These are phyloP conservation scores for Diospyros kaki DNA, from an alignment of 148 eudicot genomes.

Conservation along the genomic window DNA sequence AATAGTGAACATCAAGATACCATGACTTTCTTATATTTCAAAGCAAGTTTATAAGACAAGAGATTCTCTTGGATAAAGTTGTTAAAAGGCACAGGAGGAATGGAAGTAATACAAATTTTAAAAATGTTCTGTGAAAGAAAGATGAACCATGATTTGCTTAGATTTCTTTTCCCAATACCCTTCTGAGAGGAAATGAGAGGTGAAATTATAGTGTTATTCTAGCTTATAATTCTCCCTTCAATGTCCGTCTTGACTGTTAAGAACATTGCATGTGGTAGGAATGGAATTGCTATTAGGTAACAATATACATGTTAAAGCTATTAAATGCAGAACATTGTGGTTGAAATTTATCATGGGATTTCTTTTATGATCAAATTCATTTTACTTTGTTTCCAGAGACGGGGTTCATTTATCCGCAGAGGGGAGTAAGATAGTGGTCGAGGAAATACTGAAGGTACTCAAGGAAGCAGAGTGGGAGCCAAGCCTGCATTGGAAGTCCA, in stretches of 20 bases:
- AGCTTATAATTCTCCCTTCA: not conserved
- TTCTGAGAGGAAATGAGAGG: not conserved
- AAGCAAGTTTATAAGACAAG: not conserved
- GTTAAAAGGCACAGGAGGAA: not conserved
- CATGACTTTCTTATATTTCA: not conserved
- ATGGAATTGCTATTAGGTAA: not conserved
- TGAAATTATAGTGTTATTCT: not conserved
- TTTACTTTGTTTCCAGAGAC: slow-evolving; percentile 44
- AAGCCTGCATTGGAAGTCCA: slow-evolving; percentile 79
- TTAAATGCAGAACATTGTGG: not conserved
- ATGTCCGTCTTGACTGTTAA: not conserved
- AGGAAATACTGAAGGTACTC: slow-evolving; percentile 80
- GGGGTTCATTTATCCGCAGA: slow-evolving; percentile 83
- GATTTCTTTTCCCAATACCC: not conserved
- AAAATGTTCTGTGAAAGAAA: not conserved
- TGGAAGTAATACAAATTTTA: not conserved
- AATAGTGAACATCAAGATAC: too few relatives aligned
- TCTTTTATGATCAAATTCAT: not conserved
- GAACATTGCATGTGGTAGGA: too few relatives aligned
- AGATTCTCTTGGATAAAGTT: not conserved
- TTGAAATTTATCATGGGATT: not conserved
- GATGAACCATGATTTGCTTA: not conserved
- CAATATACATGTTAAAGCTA: not conserved
- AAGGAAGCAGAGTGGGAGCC: slow-evolving; percentile 86
- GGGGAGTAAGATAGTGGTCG: slow-evolving; percentile 74